Evolutionary conservation across 495 filamentous ascomycete genomes (phyloP).

Genomic region (Aspergillus homomorphus): DNA sequence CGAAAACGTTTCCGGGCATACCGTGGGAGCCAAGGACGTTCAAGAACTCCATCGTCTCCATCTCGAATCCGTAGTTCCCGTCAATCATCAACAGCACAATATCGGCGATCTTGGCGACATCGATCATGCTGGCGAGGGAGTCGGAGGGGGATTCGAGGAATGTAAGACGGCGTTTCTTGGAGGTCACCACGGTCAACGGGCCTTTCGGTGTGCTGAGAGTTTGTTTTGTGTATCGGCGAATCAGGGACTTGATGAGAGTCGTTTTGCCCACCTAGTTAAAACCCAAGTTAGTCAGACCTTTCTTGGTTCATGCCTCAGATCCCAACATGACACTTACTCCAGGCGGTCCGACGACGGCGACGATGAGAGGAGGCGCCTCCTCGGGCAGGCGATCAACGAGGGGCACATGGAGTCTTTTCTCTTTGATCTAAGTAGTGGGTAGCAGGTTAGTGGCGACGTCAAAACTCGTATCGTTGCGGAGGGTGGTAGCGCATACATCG

Average conservation of each 20-base stretch:
- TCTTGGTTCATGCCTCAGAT: constrained; percentile 12
- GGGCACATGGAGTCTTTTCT: constrained; percentile 93
- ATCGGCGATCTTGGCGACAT: constrained; percentile 92
- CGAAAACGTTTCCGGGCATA: constrained; percentile 98
- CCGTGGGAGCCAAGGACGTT: constrained; percentile 85
- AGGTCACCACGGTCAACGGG: constrained; percentile 91
- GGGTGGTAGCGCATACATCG: constrained; percentile 60
- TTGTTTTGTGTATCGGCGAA: constrained; percentile 94
- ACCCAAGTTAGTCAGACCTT: constrained; percentile 12
- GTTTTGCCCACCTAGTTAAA: constrained; percentile 59
- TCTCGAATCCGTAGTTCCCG: constrained; percentile 97
- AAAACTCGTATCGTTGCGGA: not conserved
- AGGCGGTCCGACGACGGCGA: constrained; percentile 88
- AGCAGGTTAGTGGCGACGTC: not conserved
- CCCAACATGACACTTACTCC: constrained; percentile 61
- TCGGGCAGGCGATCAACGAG: constrained; percentile 92
- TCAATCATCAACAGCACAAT: constrained; percentile 97
- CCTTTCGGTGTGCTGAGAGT: constrained; percentile 84
- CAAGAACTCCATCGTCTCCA: constrained; percentile 99
- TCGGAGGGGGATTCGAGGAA: constrained; percentile 97
- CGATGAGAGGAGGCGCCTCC: constrained; percentile 89
- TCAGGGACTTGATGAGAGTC: constrained; percentile 84
- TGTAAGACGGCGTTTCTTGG: constrained; percentile 86
- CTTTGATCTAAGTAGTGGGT: constrained; percentile 64
- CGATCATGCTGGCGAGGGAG: constrained; percentile 87